Base-by-base conservation (phyloP, 139 green algal species). In the Trebouxia sp. region DNA sequence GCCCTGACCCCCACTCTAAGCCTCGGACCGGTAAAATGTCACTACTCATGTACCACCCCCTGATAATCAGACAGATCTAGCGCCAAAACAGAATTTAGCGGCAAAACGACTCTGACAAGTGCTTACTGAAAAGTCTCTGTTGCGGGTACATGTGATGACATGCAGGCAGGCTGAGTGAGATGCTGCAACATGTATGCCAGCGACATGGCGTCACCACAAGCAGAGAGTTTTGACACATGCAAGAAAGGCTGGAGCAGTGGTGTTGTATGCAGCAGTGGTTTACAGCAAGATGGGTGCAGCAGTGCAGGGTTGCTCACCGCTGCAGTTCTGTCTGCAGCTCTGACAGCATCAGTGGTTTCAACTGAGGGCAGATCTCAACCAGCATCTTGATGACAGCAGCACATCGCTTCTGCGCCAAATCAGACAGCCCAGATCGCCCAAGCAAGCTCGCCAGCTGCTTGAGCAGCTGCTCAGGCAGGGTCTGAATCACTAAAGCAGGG, bases 381-480 rank as follows among this genome's bases (percentile, higher is more conserved):
- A 97, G 77, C 41, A 91, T 79, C n/a, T 85, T 88, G 1, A 97
- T 50, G 39, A 93, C 80, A 17, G 79, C 81, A 14, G 76, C 82
- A 12, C 83, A 84, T 6, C 85, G 81, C 12, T 80, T 82, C 79
- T 95, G 95, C 1, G 86, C 79, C 2, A 78, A 26, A 20, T 96
- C 90, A 11, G 87, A 87, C 22, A 97, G 85, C 7, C 87, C 80
- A 26, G 85, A 50, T n/a, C 85, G 45, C 47, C 55, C 80, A 35
- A 86, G 69, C 51, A 88, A 74, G 32, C 75, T 47, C 5, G 82
- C 79, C 47, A 89, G 82, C 56, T 75, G 53, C 35, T 65, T 62
- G 32, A 89, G 66, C 53, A 88, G 79, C 3, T 70, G 48, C 70
- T 69, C 41, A 45, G 78, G 81, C 45, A 88, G 80, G 17, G 38